Base-by-base conservation (phyloP, 1,284 basidiomycete genomes). In the Grifola frondosa region DNA sequence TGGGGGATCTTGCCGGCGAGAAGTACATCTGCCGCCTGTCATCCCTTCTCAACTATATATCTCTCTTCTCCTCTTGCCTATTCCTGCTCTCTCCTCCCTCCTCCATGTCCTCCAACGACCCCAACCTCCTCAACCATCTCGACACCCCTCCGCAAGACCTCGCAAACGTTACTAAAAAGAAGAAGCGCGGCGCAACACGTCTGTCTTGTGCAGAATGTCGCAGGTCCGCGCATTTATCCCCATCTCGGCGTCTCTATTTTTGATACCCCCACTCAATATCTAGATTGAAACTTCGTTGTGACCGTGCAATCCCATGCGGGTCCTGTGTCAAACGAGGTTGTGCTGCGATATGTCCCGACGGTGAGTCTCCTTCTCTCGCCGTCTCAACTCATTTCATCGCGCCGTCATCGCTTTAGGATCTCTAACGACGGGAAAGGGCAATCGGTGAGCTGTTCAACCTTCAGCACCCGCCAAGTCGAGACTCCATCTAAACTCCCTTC, bases 131-230 rank as follows among this genome's bases (percentile, higher is more conserved):
- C 46, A 53, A 53, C 28, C 59, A 35, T 30, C 48, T 68, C 42
- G 69, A 73, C 38, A 46, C 50, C 35, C 48, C 62, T 43, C 44
- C 56, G 24, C 46, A 47, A 37, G 52, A 50, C 54, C 41, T 61
- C 59, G 16, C 59, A 69, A 12, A 67, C 42, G 67, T 71, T 12
- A 58, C 70, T 17, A 84, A 84, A 68, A 87, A 86, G 63, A 76
- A 83, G 35, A 75, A 84, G 62, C 84, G 88, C 50, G 85, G 85
- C 31, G 84, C 85, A 10, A 85, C 81, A 3, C 75, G 85, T 35
- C 73, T 88, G 30, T 85, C 83, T 5, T 88, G 84, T 56, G 85
- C 85, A 17, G 86, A 88, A 53, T 88, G 85, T 59, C 73, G 85
- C 62, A 75, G 86, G 82, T 79, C 52, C 38, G 61, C 50, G n/a